Conservation (phyloP, 2,329 filamentous ascomycete species). For the Aspergillus bombycis region DNA sequence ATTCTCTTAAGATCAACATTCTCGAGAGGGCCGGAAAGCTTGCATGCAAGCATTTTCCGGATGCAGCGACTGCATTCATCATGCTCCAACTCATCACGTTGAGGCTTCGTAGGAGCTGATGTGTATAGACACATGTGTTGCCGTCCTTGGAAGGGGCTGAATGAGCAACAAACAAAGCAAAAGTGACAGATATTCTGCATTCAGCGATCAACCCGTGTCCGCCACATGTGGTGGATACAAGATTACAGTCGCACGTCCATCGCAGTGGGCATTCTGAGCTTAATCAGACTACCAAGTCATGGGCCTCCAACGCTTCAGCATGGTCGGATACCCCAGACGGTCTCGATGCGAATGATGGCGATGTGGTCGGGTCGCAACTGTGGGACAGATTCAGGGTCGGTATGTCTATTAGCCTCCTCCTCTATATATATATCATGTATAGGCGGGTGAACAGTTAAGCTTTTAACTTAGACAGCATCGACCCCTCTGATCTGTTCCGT, state of each 20-base stretch:
- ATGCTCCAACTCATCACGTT: not conserved
- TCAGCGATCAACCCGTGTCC: not conserved
- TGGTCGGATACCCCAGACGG: not conserved
- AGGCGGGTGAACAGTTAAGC: conserved; percentile 16
- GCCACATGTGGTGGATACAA: not conserved
- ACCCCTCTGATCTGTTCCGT: conserved; percentile 16
- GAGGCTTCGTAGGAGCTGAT: not conserved
- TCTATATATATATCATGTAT: conserved; percentile 17
- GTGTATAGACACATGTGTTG: not conserved
- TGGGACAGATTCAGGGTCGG: not conserved
- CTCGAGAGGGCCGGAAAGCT: not conserved
- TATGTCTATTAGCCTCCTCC: not conserved
- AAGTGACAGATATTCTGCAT: not conserved
- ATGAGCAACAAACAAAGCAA: too few species aligned
- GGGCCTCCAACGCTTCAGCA: not conserved
- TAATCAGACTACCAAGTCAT: not conserved
- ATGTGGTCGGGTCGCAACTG: not conserved
- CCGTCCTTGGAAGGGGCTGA: not conserved
- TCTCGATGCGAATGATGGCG: not conserved
- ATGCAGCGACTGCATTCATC: conserved; percentile 4
- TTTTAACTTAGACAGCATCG: conserved; percentile 10
- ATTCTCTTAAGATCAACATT: conserved; percentile 6
- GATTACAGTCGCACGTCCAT: not conserved
- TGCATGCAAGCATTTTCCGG: conserved; percentile 2
- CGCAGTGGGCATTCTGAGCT: not conserved